A percentile compares a stretch with the other conserved stretches of the same genome.
Conservation (phyloP, 2,329 filamentous ascomycete species). For the Aciculosporium take region DNA sequence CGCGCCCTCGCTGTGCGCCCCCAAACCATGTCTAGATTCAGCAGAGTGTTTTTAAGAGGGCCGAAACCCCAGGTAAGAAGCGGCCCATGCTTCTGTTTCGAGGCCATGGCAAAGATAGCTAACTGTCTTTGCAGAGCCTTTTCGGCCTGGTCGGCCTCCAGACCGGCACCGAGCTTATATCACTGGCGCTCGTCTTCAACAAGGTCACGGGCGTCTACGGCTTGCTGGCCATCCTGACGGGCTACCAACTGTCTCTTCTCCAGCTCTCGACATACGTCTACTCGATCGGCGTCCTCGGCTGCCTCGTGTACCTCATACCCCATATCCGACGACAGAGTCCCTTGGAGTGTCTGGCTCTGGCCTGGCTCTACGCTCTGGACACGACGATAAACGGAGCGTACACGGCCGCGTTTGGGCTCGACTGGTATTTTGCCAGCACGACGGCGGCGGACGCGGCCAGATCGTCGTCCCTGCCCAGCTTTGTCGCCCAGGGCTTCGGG, state of each 20-base stretch:
- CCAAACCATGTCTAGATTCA: conserved; percentile 21
- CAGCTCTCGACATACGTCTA: conserved; percentile 90
- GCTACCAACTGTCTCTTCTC: conserved; percentile 65
- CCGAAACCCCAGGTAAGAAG: conserved; percentile 26
- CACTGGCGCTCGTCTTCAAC: conserved; percentile 73
- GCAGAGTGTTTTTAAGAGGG: conserved; percentile 23
- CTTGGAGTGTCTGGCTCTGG: conserved; percentile 65
- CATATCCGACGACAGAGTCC: conserved; percentile 69
- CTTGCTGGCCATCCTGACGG: conserved; percentile 75
- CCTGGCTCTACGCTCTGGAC: conserved; percentile 76
- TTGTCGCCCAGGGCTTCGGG: conserved; percentile 20
- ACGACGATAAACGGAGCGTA: conserved; percentile 69
- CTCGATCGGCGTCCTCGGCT: conserved; percentile 55
- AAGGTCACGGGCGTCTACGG: conserved; percentile 86
- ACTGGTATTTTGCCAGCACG: conserved; percentile 66
- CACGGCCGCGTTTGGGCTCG: conserved; percentile 66
- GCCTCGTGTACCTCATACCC: conserved; percentile 57
- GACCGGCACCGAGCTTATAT: conserved; percentile 74
- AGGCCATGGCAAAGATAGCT: too few species aligned
- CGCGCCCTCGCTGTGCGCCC: background rate
- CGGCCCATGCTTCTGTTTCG: background rate
- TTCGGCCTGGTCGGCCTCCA: conserved; percentile 75
- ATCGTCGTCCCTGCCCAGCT: conserved; percentile 10
- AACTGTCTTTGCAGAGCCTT: conserved; percentile 68
- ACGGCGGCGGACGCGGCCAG: conserved; percentile 21